Conservation (phyloP, 2,329 filamentous ascomycete species). For the Fusarium siculi region DNA sequence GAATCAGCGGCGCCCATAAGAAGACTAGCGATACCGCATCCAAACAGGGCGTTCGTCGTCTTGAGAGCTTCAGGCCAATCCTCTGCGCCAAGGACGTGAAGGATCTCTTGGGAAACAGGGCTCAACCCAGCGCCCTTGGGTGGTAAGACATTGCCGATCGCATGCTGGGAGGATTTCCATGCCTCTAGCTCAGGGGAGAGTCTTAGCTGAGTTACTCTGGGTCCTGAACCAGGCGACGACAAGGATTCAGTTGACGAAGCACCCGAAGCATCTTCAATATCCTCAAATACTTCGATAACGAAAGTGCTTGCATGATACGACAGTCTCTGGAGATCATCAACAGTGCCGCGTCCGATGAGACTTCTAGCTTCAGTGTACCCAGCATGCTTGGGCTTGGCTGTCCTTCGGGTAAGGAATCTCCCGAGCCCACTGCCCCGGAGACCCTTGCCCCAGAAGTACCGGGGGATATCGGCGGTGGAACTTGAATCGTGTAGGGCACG, state of each 20-base stretch:
- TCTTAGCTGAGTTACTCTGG: constrained; percentile 24
- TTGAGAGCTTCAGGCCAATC: constrained; percentile 38
- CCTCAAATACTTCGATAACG: constrained; percentile 34
- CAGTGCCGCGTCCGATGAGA: constrained; percentile 30
- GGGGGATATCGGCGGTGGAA: constrained; percentile 14
- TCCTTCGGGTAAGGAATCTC: constrained; percentile 16
- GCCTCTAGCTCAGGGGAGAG: constrained; percentile 34
- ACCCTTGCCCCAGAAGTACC: constrained; percentile 39
- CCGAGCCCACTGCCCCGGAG: constrained; percentile 24
- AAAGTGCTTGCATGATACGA: constrained; percentile 31
- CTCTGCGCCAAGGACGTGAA: constrained; percentile 27
- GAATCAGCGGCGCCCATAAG: constrained; percentile 39
- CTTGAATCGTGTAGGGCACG: constrained; percentile 8
- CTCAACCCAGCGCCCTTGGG: constrained; percentile 35
- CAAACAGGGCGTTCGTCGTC: constrained; percentile 39
- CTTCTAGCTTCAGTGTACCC: constrained; percentile 38
- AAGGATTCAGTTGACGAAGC: constrained; percentile 13
- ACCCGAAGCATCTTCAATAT: constrained; percentile 25
- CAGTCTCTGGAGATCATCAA: constrained; percentile 23
- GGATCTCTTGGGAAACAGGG: constrained; percentile 21
- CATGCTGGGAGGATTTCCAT: constrained; percentile 36
- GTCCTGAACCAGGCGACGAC: constrained; percentile 14
- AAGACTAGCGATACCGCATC: constrained; percentile 38
- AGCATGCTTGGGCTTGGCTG: constrained; percentile 16
- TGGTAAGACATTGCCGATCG: constrained; percentile 32